Percentiles rank a stretch among this genome's conserved stretches.
phyloP scores from a whole-genome alignment of 768 basidiomycete species.

The Lactarius trivialis region DNA sequence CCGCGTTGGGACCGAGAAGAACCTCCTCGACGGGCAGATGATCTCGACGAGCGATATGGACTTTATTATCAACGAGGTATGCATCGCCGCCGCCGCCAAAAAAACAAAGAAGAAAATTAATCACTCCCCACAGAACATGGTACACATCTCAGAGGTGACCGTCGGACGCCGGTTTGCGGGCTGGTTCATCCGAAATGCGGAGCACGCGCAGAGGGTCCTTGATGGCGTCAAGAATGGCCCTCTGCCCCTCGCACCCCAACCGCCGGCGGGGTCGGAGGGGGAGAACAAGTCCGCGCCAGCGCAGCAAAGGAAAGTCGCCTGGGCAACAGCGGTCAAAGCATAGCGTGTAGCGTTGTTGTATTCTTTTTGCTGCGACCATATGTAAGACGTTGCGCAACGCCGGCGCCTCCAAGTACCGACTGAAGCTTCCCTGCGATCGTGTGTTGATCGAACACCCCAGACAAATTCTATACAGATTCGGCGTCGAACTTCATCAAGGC shows the following conservation, averaged over 20 bases:
- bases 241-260: slow-evolving; percentile 34
- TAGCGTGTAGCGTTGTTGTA: not conserved
- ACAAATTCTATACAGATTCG: not conserved
- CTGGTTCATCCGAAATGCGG: slow-evolving; percentile 96
- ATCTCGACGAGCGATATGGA: slow-evolving; percentile 91
- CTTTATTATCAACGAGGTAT: slow-evolving; percentile 89
- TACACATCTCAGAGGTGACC: slow-evolving; percentile 92
- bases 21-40: slow-evolving; percentile 76
- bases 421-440: not conserved
- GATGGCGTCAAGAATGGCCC: slow-evolving; percentile 65
- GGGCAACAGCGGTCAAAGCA: slow-evolving; percentile 8
- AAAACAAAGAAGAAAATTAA: not conserved
- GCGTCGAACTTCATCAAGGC: not conserved
- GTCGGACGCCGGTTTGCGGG: slow-evolving; percentile 90
- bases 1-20: slow-evolving; percentile 43
- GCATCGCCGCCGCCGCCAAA: slow-evolving; percentile 23
- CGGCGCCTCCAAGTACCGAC: not conserved
- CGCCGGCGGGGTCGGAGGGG: not conserved
- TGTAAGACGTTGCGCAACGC: not conserved
- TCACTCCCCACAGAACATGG: slow-evolving; percentile 66
- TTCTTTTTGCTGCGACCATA: not conserved
- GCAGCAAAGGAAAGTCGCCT: slow-evolving; percentile 22
- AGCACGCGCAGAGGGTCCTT: slow-evolving; percentile 80
- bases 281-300: slow-evolving; percentile 14
- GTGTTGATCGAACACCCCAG: not conserved